Conservation (phyloP, 306 rosid species). For the Medicago ruthenica region DNA sequence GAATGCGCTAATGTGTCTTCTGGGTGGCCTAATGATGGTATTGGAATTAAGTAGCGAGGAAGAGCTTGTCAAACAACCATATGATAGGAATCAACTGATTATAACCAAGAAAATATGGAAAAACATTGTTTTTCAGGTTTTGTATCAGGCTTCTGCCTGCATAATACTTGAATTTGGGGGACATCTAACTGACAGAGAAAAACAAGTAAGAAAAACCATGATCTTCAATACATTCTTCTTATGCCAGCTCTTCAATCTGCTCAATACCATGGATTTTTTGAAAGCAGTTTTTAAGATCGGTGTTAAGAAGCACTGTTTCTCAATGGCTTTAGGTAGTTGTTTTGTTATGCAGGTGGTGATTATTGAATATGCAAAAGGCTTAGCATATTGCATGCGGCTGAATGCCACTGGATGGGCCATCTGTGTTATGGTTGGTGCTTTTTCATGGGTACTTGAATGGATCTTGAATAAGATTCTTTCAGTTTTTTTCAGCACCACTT, state of each 20-base stretch:
- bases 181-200: constrained; percentile 20
- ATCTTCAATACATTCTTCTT: constrained; percentile 61
- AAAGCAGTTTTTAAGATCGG: constrained; percentile 43
- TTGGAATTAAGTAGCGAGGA: constrained; percentile 50
- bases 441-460: constrained; percentile 49
- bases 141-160: constrained; percentile 50
- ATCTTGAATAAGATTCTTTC: constrained; percentile 19
- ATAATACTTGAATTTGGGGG: constrained; percentile 50
- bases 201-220: constrained; percentile 49
- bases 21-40: constrained; percentile 61
- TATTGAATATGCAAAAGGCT: constrained; percentile 47
- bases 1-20: constrained; percentile 49
- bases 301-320: constrained; percentile 44
- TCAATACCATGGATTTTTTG: constrained; percentile 51
- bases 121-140: constrained; percentile 56
- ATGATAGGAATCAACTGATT: constrained; percentile 36
- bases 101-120: constrained; percentile 45
- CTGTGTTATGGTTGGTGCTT: constrained; percentile 55
- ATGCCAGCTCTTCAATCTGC: constrained; percentile 61
- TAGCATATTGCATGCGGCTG: constrained; percentile 45
- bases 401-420: constrained; percentile 55
- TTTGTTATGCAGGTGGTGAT: constrained; percentile 52
- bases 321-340: constrained; percentile 46
- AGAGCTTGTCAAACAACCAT: constrained; percentile 31
- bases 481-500: not conserved